Evolutionary conservation across 306 rosid species (phyloP).

Genomic region (Mimosa pudica): DNA sequence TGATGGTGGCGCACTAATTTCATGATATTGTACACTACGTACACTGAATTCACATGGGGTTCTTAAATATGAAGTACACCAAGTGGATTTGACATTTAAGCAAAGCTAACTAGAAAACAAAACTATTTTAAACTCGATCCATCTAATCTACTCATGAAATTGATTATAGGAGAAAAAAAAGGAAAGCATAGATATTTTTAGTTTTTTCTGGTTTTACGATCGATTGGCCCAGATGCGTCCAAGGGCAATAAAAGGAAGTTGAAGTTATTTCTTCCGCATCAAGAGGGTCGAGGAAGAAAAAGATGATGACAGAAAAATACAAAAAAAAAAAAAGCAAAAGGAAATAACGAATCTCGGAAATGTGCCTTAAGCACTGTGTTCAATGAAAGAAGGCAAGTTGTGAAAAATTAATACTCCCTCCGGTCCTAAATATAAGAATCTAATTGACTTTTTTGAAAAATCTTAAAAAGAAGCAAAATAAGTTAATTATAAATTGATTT

Average conservation of each 20-base stretch:
- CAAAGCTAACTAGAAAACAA: not conserved
- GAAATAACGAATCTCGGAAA: not conserved
- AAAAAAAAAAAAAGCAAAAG: not conserved
- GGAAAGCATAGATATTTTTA: not conserved
- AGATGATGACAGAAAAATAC: not conserved
- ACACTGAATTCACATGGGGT: conserved; percentile 10
- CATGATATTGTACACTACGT: not conserved
- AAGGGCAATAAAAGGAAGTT: not conserved
- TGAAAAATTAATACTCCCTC: not conserved
- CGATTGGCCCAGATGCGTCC: not conserved
- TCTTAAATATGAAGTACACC: not conserved
- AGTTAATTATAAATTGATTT: too few species aligned
- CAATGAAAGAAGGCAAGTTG: not conserved
- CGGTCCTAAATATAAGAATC: too few species aligned
- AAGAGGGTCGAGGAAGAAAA: not conserved
- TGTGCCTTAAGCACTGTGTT: not conserved
- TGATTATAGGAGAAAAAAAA: too few species aligned
- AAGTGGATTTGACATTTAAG: not conserved
- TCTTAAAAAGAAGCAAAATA: too few species aligned
- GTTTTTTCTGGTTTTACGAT: not conserved
- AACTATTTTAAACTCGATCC: not conserved
- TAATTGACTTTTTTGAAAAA: too few species aligned
- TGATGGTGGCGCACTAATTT: not conserved
- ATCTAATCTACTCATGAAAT: too few species aligned
- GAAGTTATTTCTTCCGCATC: not conserved